Evolutionary conservation across 2,329 filamentous ascomycete genomes (phyloP), one percentile per base, ranked within the genome.

Genomic region (Xylaria sp.): DNA sequence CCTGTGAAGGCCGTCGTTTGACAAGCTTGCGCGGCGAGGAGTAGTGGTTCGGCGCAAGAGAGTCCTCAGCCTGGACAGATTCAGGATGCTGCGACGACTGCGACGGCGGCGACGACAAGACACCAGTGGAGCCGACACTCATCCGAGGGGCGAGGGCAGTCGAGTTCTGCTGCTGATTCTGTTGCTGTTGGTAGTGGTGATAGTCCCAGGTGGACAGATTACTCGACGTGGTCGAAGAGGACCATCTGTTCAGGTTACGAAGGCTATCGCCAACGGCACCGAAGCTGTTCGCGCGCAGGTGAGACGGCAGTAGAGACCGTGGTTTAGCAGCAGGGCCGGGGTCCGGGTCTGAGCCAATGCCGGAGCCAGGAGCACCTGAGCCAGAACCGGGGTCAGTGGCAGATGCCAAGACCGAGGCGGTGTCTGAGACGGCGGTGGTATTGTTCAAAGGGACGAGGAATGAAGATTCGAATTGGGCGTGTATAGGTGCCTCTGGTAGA

Each of bases 191-290:
- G 31, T 72, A 71, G 25, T 69, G 70, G 37, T 71, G 71, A 50
- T 73, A 69, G 63, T 74, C 74, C 69, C 75, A 73, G 54, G 74
- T 72, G 56, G 84, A 85, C 46, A 81, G 78, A 71, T 80, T 82
- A 69, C 83, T 87, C 51, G 86, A 87, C 9, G 80, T 76, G 60
- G 86, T 86, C 15, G 86, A 88, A 23, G 81, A 79, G 51, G 86
- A 87, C 85, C 85, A 87, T 75, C 85, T 83, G 75, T 87, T 85
- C 69, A 85, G 80, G 71, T 83, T 84, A 76, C 82, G 84, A 50
- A 84, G 81, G 54, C 81, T 79, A 66, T 86, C 84, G 75, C 80
- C 83, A 70, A 80, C 66, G 28, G 67, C 73, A 28, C 73, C 76
- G 31, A 72, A 71, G 70, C 76, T 77, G 64, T 70, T 74, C 8